Evolutionary conservation across 2,329 filamentous ascomycete species (phyloP).

Genomic region (Nemania bipapillata): DNA sequence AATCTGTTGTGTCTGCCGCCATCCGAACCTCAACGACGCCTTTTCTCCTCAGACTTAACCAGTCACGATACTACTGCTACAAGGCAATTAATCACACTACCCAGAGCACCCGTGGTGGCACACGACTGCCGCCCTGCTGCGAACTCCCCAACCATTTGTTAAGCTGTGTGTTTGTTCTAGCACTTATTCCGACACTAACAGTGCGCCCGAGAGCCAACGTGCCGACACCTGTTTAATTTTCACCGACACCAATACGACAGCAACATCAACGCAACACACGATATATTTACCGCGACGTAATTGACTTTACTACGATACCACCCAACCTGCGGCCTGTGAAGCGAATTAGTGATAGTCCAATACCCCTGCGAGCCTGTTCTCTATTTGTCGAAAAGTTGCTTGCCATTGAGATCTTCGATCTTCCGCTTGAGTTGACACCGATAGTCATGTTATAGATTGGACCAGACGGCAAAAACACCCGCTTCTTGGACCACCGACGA

Average conservation of each 20-base stretch:
- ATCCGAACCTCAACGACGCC: conserved; percentile 10
- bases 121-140: conserved; percentile 7
- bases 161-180: neutral
- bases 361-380: conserved; percentile 16
- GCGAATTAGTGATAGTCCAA: conserved; percentile 30
- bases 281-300: neutral
- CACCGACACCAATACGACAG: no score
- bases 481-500: neutral
- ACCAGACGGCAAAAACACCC: conserved; percentile 29
- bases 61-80: conserved; percentile 14
- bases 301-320: neutral
- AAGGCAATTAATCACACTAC: conserved; percentile 12
- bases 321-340: conserved; percentile 8
- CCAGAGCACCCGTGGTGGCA: neutral
- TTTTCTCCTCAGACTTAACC: conserved; percentile 18
- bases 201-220: conserved; percentile 14
- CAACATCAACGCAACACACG: no score
- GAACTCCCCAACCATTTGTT: neutral
- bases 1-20: conserved; percentile 10
- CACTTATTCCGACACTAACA: conserved; percentile 27
- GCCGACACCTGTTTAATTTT: conserved; percentile 40
- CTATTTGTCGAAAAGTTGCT: conserved; percentile 19
- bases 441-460: conserved; percentile 39
- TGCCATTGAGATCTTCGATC: conserved; percentile 15
- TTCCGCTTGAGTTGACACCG: conserved; percentile 4